These are phyloP conservation scores for Mycena galopus DNA, from an alignment of 768 basidiomycete species.

Conservation along the genomic window DNA sequence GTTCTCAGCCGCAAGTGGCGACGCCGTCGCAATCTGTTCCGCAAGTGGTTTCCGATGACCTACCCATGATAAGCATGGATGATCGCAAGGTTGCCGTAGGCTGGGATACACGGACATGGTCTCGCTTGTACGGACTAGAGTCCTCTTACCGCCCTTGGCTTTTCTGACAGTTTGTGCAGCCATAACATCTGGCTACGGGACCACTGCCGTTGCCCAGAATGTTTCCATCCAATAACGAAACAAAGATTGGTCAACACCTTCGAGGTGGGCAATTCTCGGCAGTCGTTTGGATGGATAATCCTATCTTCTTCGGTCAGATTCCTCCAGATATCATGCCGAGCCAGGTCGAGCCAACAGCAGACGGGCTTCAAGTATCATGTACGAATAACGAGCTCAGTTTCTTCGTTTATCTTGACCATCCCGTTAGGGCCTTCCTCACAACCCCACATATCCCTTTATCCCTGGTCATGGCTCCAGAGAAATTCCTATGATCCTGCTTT, in stretches of 20 bases:
- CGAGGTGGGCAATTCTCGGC: constrained; percentile 61
- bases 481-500: constrained; percentile 86
- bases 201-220: constrained; percentile 90
- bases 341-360: constrained; percentile 63
- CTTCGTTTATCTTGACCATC: neutral
- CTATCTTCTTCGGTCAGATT: constrained; percentile 63
- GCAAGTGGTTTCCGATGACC: constrained; percentile 52
- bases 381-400: constrained; percentile 60
- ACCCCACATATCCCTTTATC: constrained; percentile 85
- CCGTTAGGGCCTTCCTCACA: constrained; percentile 67
- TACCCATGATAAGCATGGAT: constrained; percentile 69
- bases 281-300: neutral
- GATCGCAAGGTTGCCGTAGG: constrained; percentile 74
- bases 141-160: neutral
- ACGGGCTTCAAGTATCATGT: constrained; percentile 86
- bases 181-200: constrained; percentile 94
- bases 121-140: constrained; percentile 74
- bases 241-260: constrained; percentile 92
- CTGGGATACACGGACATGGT: constrained; percentile 81
- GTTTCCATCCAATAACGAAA: constrained; percentile 90
- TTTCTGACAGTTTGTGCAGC: constrained; percentile 60
- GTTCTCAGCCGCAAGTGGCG: neutral
- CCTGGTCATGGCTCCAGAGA: constrained; percentile 85
- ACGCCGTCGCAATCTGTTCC: constrained; percentile 24
- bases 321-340: constrained; percentile 78